Conservation (phyloP, 768 basidiomycete species). For the Mrakia blollopis region DNA sequence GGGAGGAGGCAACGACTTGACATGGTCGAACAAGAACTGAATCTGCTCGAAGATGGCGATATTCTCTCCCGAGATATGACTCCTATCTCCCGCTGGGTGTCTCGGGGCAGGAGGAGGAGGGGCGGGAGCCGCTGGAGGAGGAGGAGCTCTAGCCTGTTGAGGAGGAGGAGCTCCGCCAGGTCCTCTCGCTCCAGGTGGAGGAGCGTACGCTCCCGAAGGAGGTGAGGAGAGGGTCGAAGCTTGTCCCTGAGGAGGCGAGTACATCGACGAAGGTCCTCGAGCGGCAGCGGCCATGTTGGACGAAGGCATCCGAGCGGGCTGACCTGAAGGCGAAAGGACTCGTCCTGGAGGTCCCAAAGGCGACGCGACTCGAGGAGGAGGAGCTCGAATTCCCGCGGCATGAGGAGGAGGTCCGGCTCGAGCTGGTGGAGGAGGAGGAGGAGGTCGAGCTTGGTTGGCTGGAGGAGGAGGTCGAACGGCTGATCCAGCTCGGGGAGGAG, state of each 20-base stretch:
- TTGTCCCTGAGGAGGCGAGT: constrained; percentile 33
- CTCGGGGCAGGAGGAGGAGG: constrained; percentile 47
- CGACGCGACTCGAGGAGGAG: constrained; percentile 48
- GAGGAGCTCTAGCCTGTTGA: constrained; percentile 36
- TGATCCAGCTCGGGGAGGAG: constrained; percentile 40
- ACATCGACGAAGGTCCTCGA: constrained; percentile 27
- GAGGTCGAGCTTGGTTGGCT: not conserved
- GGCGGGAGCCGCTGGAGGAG: constrained; percentile 41
- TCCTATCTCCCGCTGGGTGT: constrained; percentile 64
- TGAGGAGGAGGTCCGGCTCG: constrained; percentile 28
- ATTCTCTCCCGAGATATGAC: constrained; percentile 74
- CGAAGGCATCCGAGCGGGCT: constrained; percentile 38
- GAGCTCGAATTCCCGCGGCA: constrained; percentile 30
- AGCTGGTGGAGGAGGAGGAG: constrained; percentile 43
- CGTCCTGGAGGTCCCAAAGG: constrained; percentile 38
- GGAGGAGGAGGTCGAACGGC: constrained; percentile 24
- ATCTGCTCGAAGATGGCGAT: constrained; percentile 57
- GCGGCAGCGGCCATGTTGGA: constrained; percentile 38
- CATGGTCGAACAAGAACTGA: constrained; percentile 32
- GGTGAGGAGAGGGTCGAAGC: constrained; percentile 17
- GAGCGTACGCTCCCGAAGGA: constrained; percentile 28
- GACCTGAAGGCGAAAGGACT: constrained; percentile 29
- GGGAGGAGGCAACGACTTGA: constrained; percentile 28
- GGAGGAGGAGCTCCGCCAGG: constrained; percentile 13
- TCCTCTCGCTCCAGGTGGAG: constrained; percentile 32